Base-by-base conservation (phyloP, 148 eudicot species). In the Heliamphora exappendiculata region DNA sequence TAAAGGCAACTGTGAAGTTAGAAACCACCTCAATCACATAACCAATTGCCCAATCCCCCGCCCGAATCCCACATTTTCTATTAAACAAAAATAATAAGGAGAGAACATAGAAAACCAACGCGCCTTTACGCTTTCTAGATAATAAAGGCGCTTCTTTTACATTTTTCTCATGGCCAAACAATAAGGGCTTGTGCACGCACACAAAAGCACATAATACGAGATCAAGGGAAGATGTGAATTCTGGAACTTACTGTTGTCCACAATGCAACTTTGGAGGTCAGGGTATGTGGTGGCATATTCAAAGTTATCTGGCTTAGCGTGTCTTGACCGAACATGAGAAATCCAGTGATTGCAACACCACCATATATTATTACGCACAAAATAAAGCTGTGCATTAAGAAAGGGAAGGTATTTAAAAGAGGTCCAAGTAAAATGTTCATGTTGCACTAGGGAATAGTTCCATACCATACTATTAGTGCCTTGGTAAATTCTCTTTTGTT, bases 221-320 rank as follows among this genome's bases (percentile, higher is more conserved):
- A 13, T 49, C 73, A 22, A 47, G 13, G 37, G 37, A 39, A 13
- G 73, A 69, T 69, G 54, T 29, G 34, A 11, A 70, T 26, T 66
- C 5, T 14, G 16, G 57, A 11, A 89, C 94, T 87, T 78, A 94
- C 98, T 26, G 93, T 89, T 41, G 96, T 94, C 97, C 95, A 89
- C 44, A 92, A 62, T 24, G 98, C 98, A 77, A 92, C 80, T 63
- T 89, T 85, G 33, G 97, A 88, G 67, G 79, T 81, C 44, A 90
- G 31, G 3, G 84, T 68, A 81, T 90, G 75, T 24, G 81, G 75
- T 59, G 98, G 97, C 92, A 94, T 80, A 86, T 94, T 94, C 57
- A 94, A 84, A 71, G 97, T 94, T 75, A 94, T 88, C 81, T 92
- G 97, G 7, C 97, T 92, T 44, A 78, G 17, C 2, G 97, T 92